Base-by-base conservation (phyloP, 2,329 filamentous ascomycete species). In the Coccinonectria pachysandricola region DNA sequence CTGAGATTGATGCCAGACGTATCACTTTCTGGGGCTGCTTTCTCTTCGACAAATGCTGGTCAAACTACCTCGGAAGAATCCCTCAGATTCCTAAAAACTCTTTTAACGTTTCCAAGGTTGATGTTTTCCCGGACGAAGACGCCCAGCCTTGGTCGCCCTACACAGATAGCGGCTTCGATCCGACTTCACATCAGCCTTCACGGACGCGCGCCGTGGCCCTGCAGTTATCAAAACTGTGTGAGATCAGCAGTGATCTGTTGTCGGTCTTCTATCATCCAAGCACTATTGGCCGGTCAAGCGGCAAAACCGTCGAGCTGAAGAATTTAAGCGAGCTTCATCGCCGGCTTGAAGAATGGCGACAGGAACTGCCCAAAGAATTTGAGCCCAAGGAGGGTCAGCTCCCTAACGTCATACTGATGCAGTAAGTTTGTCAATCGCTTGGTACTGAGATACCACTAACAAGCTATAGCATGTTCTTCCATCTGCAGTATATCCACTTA, bases 11-110 rank as follows among this genome's bases (percentile, higher is more conserved):
- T 56, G 87, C 86, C 3, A 69, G 91, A 19, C 71, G 83, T 27
- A 79, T 96, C 21, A 96, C 91, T 0, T 96, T 95, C 48, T 96
- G 91, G 91, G 91, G 91, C 6, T 95, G 87, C 52, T 96, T 91
- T 54, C 59, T 94, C n/a, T 93, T 96, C 52, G 91, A 98, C 61
- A 96, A 95, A 66, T 93, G 85, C 53, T 96, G 88, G 87, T 94
- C 87, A 25, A 96, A 95, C 52, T 96, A 96, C 44, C 71, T 96
- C 14, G 88, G 91, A 24, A 79, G 91, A 21, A 65, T 95, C 35
- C 88, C 91, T 8, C 88, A 95, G 52, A 62, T 96, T 8, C 79
- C 84, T 0, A 77, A 74, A 21, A 75, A 75, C 15, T 81, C 82
- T 6, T 81, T 85, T 43, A 93, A 79, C 17, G 83, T 86, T 1